Evolutionary conservation across 1,139 yeast species (phyloP).

Genomic region (Taiozyma sp.): DNA sequence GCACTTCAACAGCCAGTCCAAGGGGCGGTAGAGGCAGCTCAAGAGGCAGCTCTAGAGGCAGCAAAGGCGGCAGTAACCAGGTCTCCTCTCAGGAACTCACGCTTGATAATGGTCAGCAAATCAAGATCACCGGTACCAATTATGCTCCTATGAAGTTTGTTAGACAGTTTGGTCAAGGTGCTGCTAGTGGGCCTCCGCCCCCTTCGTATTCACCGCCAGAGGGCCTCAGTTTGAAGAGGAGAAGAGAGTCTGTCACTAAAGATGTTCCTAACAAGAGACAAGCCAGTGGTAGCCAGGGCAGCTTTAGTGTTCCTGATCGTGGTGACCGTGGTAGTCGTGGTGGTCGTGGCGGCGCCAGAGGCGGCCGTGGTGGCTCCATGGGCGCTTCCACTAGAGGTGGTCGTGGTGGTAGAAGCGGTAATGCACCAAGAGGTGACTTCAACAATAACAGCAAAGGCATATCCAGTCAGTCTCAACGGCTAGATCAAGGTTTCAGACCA

Average conservation of each 20-base stretch:
- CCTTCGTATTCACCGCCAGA: not conserved
- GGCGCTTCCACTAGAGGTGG: not conserved
- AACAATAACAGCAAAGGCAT: not conserved
- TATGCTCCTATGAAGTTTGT: constrained; percentile 11
- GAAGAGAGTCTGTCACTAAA: constrained; percentile 2
- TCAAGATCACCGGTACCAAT: constrained; percentile 13
- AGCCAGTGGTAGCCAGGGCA: not conserved
- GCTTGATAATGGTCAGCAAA: not conserved
- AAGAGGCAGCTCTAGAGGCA: not conserved
- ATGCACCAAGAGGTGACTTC: not conserved
- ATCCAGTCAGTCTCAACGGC: not conserved
- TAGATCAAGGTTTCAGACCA: not conserved
- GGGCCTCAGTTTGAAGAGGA: constrained; percentile 6
- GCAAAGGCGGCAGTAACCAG: not conserved
- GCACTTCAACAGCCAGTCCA: not conserved
- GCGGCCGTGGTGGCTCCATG: not conserved
- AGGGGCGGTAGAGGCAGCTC: constrained; percentile 2
- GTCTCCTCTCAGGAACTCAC: not conserved
- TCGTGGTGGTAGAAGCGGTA: not conserved
- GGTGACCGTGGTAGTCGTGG: constrained; percentile 5
- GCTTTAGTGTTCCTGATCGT: not conserved
- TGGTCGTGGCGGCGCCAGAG: constrained; percentile 4
- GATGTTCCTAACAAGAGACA: not conserved
- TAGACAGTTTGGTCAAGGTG: constrained; percentile 8
- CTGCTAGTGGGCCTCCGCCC: not conserved